phyloP scores from a whole-genome alignment of 176 grass and related monocot species.

The Thinopyrum elongatum region DNA sequence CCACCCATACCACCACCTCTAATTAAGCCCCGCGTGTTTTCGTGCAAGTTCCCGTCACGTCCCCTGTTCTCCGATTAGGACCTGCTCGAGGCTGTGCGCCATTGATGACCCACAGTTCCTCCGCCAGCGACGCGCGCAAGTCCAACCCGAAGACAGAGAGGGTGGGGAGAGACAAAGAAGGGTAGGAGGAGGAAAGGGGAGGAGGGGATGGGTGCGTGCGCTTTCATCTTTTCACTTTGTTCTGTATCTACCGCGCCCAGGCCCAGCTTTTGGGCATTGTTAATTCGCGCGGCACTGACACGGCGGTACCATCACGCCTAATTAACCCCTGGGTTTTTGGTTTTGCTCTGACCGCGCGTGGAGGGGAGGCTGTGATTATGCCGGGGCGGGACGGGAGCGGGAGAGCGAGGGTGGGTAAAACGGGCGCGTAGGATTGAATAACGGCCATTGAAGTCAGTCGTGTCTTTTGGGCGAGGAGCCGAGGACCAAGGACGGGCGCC shows the following conservation, averaged over 20 bases:
- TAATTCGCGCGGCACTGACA: slow-evolving; percentile 1
- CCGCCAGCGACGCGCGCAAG: background rate
- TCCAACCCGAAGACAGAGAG: background rate
- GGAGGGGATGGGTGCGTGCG: slow-evolving; percentile 25
- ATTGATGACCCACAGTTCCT: slow-evolving; percentile 26
- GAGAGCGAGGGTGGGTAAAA: slow-evolving; percentile 21
- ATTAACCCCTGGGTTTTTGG: background rate
- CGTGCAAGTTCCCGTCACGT: background rate
- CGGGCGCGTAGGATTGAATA: background rate
- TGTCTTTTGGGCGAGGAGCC: slow-evolving; percentile 21
- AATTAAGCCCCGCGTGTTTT: slow-evolving; percentile 25
- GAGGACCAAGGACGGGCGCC: slow-evolving; percentile 21
- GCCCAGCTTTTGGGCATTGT: slow-evolving; percentile 27
- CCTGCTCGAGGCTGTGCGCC: background rate
- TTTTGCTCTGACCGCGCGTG: background rate
- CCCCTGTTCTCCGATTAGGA: slow-evolving; percentile 43
- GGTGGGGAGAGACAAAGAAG: background rate
- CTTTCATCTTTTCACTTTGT: slow-evolving; percentile 67
- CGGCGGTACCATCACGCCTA: background rate
- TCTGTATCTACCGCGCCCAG: slow-evolving; percentile 4
- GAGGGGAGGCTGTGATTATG: background rate
- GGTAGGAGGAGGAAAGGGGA: background rate
- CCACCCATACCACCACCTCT: background rate
- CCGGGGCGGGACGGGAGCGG: too few relatives aligned
- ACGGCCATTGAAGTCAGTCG: background rate